Base-by-base conservation (phyloP, 2,329 filamentous ascomycete genomes). In the Exophiala bonariae region DNA sequence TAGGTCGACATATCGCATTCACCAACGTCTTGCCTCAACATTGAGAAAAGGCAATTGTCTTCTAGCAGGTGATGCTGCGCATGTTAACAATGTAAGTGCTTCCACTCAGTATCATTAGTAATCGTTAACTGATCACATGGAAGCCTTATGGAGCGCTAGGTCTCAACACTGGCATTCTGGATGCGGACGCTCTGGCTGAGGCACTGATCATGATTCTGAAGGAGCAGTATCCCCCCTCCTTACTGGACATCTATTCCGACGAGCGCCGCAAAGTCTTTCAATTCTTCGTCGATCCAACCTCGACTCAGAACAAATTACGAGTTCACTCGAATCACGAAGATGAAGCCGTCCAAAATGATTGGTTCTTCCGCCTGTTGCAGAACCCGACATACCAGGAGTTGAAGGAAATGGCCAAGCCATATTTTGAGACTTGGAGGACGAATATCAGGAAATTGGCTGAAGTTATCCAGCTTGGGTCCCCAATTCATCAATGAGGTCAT, bases 51-150 rank as follows among this genome's bases (percentile, higher is more conserved):
- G 38, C 4, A 43, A 47, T 23, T 26, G 33, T 13, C 44, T 83
- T 2, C 67, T 85, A 0, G 79, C 76, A 1, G 81, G 79, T 0
- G 81, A 84, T 64, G 80, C 81, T 2, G 81, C 80, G 2, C 81
- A 84, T 59, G 30, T 32, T 9, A 43, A 44, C 28, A 46, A 47
- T 41, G 47, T 50, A 43, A 37, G 38, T 36, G 13, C 17, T 14
- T 4, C 6, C 13, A 6, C 23, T 13, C 14, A 8, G 13, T 16
- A 17, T 5, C 17, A 3, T n/a, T 18, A 7, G 8, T 37, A n/a
- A 22, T 7, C 11, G 7, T 17, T 4, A 16, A 22, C n/a, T 43
- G 17, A 19, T 18, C 26, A 14, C 13, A 22, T 6, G 26, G 20
- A 16, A 14, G 49, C 49, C 49, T 17, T 44, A 23, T 18, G 49